Conservation (phyloP, 768 basidiomycete species). For the Lactarius pseudohatsudake region DNA sequence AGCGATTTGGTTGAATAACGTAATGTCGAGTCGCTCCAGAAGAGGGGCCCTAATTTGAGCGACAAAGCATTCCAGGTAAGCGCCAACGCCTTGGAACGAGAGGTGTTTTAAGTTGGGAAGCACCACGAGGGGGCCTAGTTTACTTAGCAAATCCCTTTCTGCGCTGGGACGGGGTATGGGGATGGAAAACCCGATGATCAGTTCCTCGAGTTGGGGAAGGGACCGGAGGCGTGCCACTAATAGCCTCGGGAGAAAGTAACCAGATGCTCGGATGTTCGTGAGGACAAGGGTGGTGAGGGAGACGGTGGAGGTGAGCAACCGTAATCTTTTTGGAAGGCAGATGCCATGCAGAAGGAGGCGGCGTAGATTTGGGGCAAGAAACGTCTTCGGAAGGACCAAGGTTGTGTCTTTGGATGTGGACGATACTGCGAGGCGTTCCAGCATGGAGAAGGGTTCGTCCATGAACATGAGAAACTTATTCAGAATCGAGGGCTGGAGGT, state of each 20-base stretch:
- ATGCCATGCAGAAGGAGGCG: neutral
- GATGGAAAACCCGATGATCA: neutral
- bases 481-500: neutral
- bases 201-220: neutral
- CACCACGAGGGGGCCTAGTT: neutral
- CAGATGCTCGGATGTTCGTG: neutral
- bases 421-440: neutral
- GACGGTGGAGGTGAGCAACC: neutral
- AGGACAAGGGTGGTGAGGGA: neutral
- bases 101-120: neutral
- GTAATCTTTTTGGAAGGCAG: neutral
- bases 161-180: neutral
- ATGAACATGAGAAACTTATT: neutral
- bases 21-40: neutral
- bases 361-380: neutral
- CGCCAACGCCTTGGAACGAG: neutral
- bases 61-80: neutral
- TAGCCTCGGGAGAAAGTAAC: neutral
- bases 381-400: neutral
- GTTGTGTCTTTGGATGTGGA: neutral
- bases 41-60: neutral
- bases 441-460: neutral
- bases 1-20: neutral
- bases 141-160: neutral
- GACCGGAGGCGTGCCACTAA: neutral